These are phyloP conservation scores for Yarrowia sp. DNA, from an alignment of 805 yeast species.

Conservation along the genomic window DNA sequence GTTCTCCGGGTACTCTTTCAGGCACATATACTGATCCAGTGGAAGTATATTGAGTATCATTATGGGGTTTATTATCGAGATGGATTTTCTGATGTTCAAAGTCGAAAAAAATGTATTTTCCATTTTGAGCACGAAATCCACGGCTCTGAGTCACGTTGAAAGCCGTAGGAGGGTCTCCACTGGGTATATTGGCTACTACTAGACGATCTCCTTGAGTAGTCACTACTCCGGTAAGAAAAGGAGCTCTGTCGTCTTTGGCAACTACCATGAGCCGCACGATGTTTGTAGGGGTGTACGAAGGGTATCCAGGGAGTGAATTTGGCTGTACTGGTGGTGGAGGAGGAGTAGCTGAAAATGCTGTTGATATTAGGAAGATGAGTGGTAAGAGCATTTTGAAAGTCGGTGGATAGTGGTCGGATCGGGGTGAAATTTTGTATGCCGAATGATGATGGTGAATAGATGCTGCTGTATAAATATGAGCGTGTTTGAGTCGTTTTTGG, in stretches of 20 bases:
- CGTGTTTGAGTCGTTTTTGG: no score
- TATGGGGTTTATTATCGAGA: background rate
- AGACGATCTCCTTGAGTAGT: slow-evolving; percentile 2
- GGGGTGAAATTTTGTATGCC: no score
- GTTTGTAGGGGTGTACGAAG: background rate
- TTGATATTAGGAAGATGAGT: no score
- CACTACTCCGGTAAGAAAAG: background rate
- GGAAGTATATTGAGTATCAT: background rate
- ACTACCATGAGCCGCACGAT: slow-evolving; percentile 13
- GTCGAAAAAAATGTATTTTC: background rate
- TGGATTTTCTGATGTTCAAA: background rate
- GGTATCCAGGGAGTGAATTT: background rate
- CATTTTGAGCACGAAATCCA: slow-evolving; percentile 7
- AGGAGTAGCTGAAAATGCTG: no score
- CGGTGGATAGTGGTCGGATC: no score
- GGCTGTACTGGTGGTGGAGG: no score
- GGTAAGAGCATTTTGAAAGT: no score
- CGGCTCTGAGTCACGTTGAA: slow-evolving; percentile 2
- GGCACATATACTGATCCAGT: no score
- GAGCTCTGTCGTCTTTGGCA: background rate
- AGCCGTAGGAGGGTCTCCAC: slow-evolving; percentile 19
- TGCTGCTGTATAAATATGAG: no score
- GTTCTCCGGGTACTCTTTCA: no score
- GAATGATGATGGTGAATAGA: no score
- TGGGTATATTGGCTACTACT: slow-evolving; percentile 5